Evolutionary conservation across 2,329 filamentous ascomycete genomes (phyloP).

Genomic region (Colletotrichum acutatum): DNA sequence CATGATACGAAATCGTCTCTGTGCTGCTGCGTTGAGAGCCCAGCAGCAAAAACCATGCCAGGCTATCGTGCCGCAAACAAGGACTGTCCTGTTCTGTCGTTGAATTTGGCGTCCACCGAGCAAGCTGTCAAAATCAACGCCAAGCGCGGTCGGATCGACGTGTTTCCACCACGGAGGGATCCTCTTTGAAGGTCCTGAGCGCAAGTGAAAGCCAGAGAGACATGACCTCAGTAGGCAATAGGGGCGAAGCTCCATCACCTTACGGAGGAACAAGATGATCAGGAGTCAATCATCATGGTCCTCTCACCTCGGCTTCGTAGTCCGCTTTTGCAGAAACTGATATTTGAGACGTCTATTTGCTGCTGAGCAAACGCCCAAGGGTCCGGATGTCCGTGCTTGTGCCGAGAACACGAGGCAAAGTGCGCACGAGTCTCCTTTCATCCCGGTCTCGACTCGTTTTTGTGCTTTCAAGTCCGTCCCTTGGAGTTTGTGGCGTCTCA

Average conservation of each 20-base stretch:
- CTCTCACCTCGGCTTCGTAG: conserved; percentile 16
- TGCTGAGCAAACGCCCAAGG: not conserved
- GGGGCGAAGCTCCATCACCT: not conserved
- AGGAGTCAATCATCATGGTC: conserved; percentile 2
- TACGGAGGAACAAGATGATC: not conserved
- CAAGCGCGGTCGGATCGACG: conserved; percentile 6
- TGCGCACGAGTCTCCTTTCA: conserved; percentile 17
- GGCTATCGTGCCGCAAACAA: not conserved
- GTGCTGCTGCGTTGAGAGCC: not conserved
- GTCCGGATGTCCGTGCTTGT: conserved; percentile 11
- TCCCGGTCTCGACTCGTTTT: conserved; percentile 26
- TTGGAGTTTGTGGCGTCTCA: conserved; percentile 3
- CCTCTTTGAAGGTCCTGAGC: not conserved
- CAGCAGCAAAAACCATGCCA: not conserved
- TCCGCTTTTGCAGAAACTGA: not conserved
- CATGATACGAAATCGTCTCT: too few relatives aligned
- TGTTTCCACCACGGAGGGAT: not conserved
- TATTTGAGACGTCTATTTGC: not conserved
- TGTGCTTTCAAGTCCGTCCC: conserved; percentile 17
- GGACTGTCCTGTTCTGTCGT: conserved; percentile 2
- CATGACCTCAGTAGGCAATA: not conserved
- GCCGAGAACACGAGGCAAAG: conserved; percentile 19
- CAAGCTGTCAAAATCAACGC: not conserved
- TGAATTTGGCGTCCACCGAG: conserved; percentile 11
- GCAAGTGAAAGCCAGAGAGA: not conserved